Conservation (phyloP, 2,329 filamentous ascomycete genomes). For the Fusarium pseudocircinatum region DNA sequence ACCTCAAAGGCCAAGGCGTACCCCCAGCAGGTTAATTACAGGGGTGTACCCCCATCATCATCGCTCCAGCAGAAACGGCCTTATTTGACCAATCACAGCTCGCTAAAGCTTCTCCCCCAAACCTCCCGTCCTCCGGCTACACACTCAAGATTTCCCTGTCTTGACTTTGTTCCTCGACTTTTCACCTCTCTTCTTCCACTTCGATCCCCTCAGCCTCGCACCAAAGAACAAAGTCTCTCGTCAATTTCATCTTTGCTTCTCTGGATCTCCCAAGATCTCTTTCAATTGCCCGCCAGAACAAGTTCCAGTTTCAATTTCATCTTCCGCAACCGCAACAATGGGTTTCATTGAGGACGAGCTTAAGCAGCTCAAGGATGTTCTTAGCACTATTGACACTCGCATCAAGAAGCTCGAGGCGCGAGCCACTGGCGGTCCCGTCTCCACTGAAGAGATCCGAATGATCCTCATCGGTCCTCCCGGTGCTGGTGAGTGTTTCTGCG, state of each 20-base stretch:
- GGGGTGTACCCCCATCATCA: constrained; percentile 35
- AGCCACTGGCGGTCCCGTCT: constrained; percentile 64
- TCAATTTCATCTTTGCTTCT: constrained; percentile 14
- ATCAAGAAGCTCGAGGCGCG: constrained; percentile 85
- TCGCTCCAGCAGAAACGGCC: constrained; percentile 26
- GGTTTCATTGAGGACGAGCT: constrained; percentile 88
- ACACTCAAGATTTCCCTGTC: constrained; percentile 44
- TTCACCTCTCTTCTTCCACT: constrained; percentile 18
- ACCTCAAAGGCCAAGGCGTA: constrained; percentile 20
- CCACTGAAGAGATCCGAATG: constrained; percentile 83
- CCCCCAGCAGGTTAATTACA: constrained; percentile 28
- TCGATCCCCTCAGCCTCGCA: constrained; percentile 22
- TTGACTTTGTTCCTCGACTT: constrained; percentile 38
- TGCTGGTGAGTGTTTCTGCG: constrained; percentile 74
- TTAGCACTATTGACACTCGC: constrained; percentile 84
- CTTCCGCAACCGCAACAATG: constrained; percentile 67
- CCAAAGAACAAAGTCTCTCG: constrained; percentile 19
- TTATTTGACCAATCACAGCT: constrained; percentile 35
- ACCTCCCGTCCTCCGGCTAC: constrained; percentile 47
- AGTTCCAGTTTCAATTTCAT: constrained; percentile 30
- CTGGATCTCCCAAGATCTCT: constrained; percentile 18
- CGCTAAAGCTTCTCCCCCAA: constrained; percentile 40
- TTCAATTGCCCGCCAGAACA: constrained; percentile 30
- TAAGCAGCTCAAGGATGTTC: constrained; percentile 84
- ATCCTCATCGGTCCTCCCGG: constrained; percentile 97